These are phyloP conservation scores for Cyclotella atomus DNA, from an alignment of 108 stramenopile genomes.

Conservation along the genomic window DNA sequence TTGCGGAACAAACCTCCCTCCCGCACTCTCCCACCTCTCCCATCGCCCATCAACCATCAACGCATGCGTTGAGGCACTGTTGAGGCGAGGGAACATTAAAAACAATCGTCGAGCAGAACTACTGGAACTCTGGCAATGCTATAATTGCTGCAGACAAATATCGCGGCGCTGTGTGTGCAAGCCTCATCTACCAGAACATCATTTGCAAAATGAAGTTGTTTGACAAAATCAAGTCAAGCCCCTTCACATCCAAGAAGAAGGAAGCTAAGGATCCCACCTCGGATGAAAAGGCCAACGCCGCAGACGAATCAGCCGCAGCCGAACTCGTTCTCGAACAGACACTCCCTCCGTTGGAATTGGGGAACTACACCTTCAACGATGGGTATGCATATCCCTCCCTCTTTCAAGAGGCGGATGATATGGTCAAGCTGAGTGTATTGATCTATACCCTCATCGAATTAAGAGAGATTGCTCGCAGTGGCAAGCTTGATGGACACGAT, in stretches of 20 bases:
- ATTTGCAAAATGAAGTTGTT: neutral
- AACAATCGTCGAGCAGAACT: too few relatives aligned
- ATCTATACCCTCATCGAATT: slow-evolving; percentile 65
- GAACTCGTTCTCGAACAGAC: neutral
- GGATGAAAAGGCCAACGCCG: neutral
- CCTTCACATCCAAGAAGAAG: neutral
- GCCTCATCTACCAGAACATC: neutral
- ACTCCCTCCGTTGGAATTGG: slow-evolving; percentile 4
- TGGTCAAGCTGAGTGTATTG: slow-evolving; percentile 50
- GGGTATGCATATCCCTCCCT: slow-evolving; percentile 26
- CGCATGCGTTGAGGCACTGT: too few relatives aligned
- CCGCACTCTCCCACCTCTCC: too few relatives aligned
- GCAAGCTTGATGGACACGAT: slow-evolving; percentile 20
- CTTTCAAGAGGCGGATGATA: slow-evolving; percentile 56
- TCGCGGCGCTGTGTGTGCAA: too few relatives aligned
- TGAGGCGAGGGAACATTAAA: too few relatives aligned
- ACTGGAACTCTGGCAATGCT: too few relatives aligned
- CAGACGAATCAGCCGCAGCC: neutral
- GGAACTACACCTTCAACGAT: neutral
- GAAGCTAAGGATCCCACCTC: neutral
- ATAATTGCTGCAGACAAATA: too few relatives aligned
- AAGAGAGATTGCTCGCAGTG: slow-evolving; percentile 52
- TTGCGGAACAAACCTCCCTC: too few relatives aligned
- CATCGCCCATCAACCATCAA: too few relatives aligned
- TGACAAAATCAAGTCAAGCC: neutral